A percentile compares a stretch with the other conserved stretches of the same genome.
These are phyloP conservation scores for Vishniacozyma victoriae DNA, from an alignment of 768 basidiomycete species.

Conservation along the genomic window DNA sequence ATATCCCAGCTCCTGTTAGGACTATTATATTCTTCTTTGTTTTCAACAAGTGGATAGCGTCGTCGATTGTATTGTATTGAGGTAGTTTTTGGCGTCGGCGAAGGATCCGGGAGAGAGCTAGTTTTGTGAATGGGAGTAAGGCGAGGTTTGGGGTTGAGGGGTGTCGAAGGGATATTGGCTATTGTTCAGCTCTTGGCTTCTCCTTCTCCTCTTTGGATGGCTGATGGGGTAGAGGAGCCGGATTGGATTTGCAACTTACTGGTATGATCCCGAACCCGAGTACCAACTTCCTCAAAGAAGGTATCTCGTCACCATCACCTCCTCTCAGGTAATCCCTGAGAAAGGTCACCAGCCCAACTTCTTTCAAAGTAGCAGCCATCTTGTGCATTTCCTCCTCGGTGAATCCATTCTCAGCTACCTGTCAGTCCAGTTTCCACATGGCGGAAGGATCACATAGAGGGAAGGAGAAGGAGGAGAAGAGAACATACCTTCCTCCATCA, in stretches of 20 bases:
- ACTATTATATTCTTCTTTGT: slow-evolving; percentile 44
- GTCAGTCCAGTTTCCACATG: background rate
- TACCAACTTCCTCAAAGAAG: slow-evolving; percentile 29
- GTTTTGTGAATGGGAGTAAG: slow-evolving; percentile 26
- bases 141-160: slow-evolving; percentile 17
- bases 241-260: slow-evolving; percentile 16
- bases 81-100: slow-evolving; percentile 41
- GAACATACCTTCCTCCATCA: slow-evolving; percentile 33
- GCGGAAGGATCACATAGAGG: background rate
- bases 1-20: slow-evolving; percentile 41
- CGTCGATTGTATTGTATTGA: slow-evolving; percentile 39
- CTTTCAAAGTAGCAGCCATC: slow-evolving; percentile 23
- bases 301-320: slow-evolving; percentile 2
- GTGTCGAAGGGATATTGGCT: slow-evolving; percentile 26
- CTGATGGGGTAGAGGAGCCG: background rate
- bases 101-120: slow-evolving; percentile 33
- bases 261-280: slow-evolving; percentile 30
- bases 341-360: slow-evolving; percentile 33
- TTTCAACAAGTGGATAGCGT: slow-evolving; percentile 41
- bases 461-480: background rate
- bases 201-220: background rate
- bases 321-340: slow-evolving; percentile 23
- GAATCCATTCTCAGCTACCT: slow-evolving; percentile 32
- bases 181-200: background rate
- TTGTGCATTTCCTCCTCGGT: slow-evolving; percentile 26